Base-by-base conservation (phyloP, 345 rosid species). In the Populus euphratica region DNA sequence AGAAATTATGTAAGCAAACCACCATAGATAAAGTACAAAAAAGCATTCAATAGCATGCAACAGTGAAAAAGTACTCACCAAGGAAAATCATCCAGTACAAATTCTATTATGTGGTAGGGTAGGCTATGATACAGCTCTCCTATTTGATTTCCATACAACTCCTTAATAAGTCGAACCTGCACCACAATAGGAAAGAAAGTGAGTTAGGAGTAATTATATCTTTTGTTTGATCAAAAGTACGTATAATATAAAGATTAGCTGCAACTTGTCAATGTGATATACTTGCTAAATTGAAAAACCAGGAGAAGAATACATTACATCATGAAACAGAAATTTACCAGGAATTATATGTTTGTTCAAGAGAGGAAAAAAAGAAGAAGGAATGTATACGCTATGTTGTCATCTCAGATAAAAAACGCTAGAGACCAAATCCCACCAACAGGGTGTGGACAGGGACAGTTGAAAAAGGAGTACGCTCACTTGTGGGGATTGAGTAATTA, bases 21-120 rank as follows among this genome's bases (percentile, higher is more conserved):
- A 29, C 18, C 5, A 5, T 7, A 31, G 31, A 2, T 2, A 31
- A 52, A 6, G 27, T 50, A 49, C 16, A 62, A 77, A 70, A 70
- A 64, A 31, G 21, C 25, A 56, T 11, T 79, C 8, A 1, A 62
- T 39, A 47, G 36, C 68, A 44, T 61, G 70, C 31, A 68, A 14
- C 20, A 38, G 54, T 41, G 36, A 72, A 64, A 54, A 70, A 76
- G 72, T 75, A 86, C 98, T 80, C 47, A 93, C 98, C 99, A 90
- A 78, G 91, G 94, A 79, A 84, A 82, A 84, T 90, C 94, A 70
- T 91, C 96, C 10, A 93, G 81, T 29, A 82, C 85, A 82, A 92
- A 96, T 84, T 96, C 96, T 79, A 93, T 82, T 91, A 93, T 89
- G 89, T 93, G 93, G 88, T 90, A 92, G 2, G 99, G 97, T 84